Base-by-base conservation (phyloP, 164 flowering plant species). In the Liriodendron chinense region DNA sequence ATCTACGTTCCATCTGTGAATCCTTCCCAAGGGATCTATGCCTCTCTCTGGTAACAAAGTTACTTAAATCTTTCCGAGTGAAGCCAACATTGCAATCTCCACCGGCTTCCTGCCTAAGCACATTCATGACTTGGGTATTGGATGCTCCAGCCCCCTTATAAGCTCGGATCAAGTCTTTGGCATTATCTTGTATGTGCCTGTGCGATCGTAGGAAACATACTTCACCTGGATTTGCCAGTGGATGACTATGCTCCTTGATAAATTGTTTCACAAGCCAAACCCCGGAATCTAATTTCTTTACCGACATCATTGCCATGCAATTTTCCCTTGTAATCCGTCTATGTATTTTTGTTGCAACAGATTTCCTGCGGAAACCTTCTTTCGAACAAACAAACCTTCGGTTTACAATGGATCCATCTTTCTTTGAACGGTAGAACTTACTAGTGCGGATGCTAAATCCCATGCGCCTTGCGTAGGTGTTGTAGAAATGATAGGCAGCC, bases 181-280 rank as follows among this genome's bases (percentile, higher is more conserved):
- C 2, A 49, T 64, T 10, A 47, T 47, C 43, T 6, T 22, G 12
- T 62, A 64, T 48, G 10, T 16, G 20, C 76, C 96, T 70, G 56
- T 92, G 96, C 21, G 93, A 90, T 9, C 96, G 86, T 1, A 90
- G 86, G 73, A 85, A 87, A 61, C 90, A 94, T 72, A 93, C 94
- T 82, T 92, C 89, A 78, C 89, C 93, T 4, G 92, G 89, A 0
- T 87, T 90, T 57, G 89, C 93, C 21, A 93, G 78, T 76, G 87
- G 94, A 72, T 92, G 98, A 75, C 90, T 92, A 63, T 93, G 98
- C 73, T 86, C 94, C 80, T 83, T 89, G 9, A 84, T 86, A 75
- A 91, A 90, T 1, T 87, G 84, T 49, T 91, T 85, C 1, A 92
- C 91, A 66, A 87, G 80, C 98, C 98, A 93, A 71, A 85, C 90